Percentiles rank a stretch among this genome's conserved stretches.
These are phyloP conservation scores for Pleurotus giganteus DNA, from an alignment of 768 basidiomycete species.

Conservation along the genomic window DNA sequence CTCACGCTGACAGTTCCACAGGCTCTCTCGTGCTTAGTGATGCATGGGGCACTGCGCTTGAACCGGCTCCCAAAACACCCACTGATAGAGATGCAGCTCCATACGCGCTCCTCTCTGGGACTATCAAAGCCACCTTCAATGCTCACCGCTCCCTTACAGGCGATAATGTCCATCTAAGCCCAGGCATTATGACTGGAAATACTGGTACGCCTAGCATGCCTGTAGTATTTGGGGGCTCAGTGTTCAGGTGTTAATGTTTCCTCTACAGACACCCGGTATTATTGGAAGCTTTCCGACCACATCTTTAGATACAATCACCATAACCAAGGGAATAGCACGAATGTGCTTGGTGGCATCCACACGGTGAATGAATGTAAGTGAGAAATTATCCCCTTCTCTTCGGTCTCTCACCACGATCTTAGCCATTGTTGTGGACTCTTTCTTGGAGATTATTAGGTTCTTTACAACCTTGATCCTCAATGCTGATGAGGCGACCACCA, in stretches of 20 bases:
- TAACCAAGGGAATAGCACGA: conserved; percentile 31
- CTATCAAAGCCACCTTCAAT: conserved; percentile 61
- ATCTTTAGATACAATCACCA: conserved; percentile 70
- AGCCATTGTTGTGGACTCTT: conserved; percentile 50
- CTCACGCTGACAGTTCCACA: conserved; percentile 27
- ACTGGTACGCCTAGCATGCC: conserved; percentile 38
- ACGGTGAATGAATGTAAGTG: conserved; percentile 70
- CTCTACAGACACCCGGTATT: conserved; percentile 53
- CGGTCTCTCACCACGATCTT: conserved; percentile 12
- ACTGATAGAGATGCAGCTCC: conserved; percentile 40
- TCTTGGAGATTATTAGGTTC: conserved; percentile 67
- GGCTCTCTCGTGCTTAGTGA: conserved; percentile 53
- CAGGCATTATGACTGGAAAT: conserved; percentile 59
- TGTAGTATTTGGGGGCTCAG: not conserved
- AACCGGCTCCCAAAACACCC: conserved; percentile 68
- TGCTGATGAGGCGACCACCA: conserved; percentile 48
- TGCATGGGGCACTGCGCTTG: conserved; percentile 47
- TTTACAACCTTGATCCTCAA: conserved; percentile 66
- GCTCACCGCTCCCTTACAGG: conserved; percentile 38
- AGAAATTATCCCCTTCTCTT: not conserved
- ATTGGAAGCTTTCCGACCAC: conserved; percentile 54
- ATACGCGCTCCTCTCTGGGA: conserved; percentile 56
- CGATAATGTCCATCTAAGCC: conserved; percentile 43
- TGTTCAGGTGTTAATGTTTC: conserved; percentile 10
- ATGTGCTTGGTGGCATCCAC: conserved; percentile 47